Base-by-base conservation (phyloP, 2,329 filamentous ascomycete species). In the Ophiostoma tasmaniense region DNA sequence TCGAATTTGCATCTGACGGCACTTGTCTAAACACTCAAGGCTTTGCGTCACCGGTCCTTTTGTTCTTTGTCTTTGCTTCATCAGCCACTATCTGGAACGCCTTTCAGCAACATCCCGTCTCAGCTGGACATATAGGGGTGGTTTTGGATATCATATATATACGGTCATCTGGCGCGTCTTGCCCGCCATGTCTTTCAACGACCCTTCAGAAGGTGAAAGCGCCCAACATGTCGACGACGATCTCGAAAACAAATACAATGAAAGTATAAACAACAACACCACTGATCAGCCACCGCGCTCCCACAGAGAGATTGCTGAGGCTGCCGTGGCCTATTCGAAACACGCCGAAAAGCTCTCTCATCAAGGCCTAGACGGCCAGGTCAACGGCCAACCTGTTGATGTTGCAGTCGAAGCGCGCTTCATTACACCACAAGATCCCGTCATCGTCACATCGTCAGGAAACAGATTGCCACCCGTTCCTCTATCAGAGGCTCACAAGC, bases 401-500 rank as follows among this genome's bases (percentile, higher is more conserved):
- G 82, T 87, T 17, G 88, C 89, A 1, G 79, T 88, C 66, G 82
- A 89, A 74, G 89, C 89, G 37, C 83, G 78, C n/a, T 87, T 84
- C 71, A 79, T 89, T 39, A 93, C 90, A 0, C 84, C 89, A 0
- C 86, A 89, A 66, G 90, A 93, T 76, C 86, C 90, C 0, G 86
- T 93, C 20, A 85, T 93, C 64, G 80, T 88, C 67, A 92, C 89
- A 0, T 83, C 84, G 17, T 85, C 89, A 75, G 90, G 89, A 37
- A 83, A 84, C 64, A 81, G 89, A 52, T 77, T 93, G 6, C 90
- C 90, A 0, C 84, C 85, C 1, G 87, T 93, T 1, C 90, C 90
- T 1, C 75, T 92, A 4, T 81, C 85, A 39, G 90, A 93, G 78
- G 90, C 90, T 0, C 81, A 86, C 71, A 90, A 87, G 75, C 81